Evolutionary conservation across 192 early-diverging fungal species (phyloP), one percentile per base, ranked within the genome.

Genomic region (Chytriomyces sp.): DNA sequence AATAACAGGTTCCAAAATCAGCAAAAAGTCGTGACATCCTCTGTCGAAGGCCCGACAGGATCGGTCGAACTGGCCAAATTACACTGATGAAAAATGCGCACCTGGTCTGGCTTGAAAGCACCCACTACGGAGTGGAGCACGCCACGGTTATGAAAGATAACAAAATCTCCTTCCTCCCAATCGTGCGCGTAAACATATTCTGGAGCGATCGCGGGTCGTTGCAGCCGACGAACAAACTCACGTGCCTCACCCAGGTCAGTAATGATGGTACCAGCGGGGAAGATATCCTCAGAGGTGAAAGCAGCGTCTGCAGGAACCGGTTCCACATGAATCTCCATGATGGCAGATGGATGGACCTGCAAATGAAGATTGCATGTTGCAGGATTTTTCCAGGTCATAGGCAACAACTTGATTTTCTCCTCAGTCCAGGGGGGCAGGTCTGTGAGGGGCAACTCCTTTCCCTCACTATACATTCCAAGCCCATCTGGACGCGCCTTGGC

Each of bases 81-180:
- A 52, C 70, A 72, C 59, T 72, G 70, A 62, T 72, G 70, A 52
- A 72, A 72, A 32, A 72, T 59, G 28, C 70, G 37, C 8, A 72
- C 57, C 36, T 59, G 56, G 26, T 63, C 39, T 58, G 61, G n/a
- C 37, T 14, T 32, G 52, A 72, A 72, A 14, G 57, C 58, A 19
- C 70, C 70, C 37, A 39, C 38, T 3, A 72, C 56, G 22, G 58
- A 49, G 38, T 72, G 70, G 37, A 59, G 28, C 57, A 72, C 58
- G 26, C 70, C 70, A 37, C 70, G 70, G 37, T 72, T 72, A 22
- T 72, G 70, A 25, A 72, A 72, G 14, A 62, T 22, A 32, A 59
- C 37, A n/a, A 72, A 38, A 62, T 72, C 70, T 2, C 58, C 58
- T 25, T 72, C 70, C 59, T 72, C 38, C 70, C 70, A 72, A 32